Conservation (phyloP, 129 eudicot species). For the carrot (Daucus carota) region DH1_v3.0 NC_030389.2:1767501-1768000, state of each 20-base stretch:
- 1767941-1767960: conserved; percentile 67
- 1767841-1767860: not conserved
- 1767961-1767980: conserved; percentile 55
- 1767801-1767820: not conserved
- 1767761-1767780: conserved; percentile 51
- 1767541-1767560: conserved; percentile 19
- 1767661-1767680: conserved; percentile 38
- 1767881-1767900: conserved; percentile 65
- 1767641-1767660: not conserved
- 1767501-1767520: not conserved
- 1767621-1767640: not conserved
- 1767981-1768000: conserved; percentile 56
- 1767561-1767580: conserved; percentile 56
- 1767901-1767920: conserved; percentile 87
- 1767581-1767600: conserved; percentile 51
- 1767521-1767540: not conserved
- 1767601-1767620: not conserved
- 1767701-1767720: conserved; percentile 32
- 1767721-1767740: not conserved
- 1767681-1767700: conserved; percentile 56
- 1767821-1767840: not conserved
- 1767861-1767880: not conserved
- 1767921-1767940: conserved; percentile 91
- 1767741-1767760: not conserved
- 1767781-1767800: conserved; percentile 65